Conservation (phyloP, 2,329 filamentous ascomycete species). For the Ustulina deusta region DNA sequence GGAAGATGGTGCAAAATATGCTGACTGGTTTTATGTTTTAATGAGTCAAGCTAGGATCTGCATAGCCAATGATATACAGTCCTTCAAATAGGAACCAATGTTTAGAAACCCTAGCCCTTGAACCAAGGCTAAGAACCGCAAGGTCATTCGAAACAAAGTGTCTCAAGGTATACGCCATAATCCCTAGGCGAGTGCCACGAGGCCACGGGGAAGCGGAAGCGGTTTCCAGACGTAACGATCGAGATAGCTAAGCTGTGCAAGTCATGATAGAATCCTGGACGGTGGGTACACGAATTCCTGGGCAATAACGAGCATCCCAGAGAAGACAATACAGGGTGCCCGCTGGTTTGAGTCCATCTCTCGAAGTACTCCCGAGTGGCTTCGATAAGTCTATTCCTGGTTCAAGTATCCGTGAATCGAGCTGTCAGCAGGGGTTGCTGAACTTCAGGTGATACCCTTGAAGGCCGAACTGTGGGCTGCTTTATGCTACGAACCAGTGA, state of each 20-base stretch:
- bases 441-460: slow-evolving; percentile 42
- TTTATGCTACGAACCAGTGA: slow-evolving; percentile 41
- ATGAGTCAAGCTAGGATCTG: slow-evolving; percentile 46
- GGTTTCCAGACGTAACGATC: slow-evolving; percentile 39
- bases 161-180: slow-evolving; percentile 43
- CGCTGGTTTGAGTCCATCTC: slow-evolving; percentile 42
- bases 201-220: slow-evolving; percentile 40
- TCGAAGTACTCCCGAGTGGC: slow-evolving; percentile 41
- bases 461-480: slow-evolving; percentile 40
- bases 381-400: slow-evolving; percentile 41
- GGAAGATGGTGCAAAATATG: slow-evolving; percentile 40
- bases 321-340: slow-evolving; percentile 40
- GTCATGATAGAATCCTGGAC: slow-evolving; percentile 42
- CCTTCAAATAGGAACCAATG: slow-evolving; percentile 37
- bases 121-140: slow-evolving; percentile 39
- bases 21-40: slow-evolving; percentile 38
- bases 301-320: slow-evolving; percentile 35
- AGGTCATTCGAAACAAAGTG: slow-evolving; percentile 39
- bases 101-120: slow-evolving; percentile 40
- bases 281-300: slow-evolving; percentile 43
- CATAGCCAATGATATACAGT: slow-evolving; percentile 37
- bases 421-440: slow-evolving; percentile 40
- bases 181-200: slow-evolving; percentile 38
- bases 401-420: slow-evolving; percentile 41
- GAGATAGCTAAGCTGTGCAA: slow-evolving; percentile 38